Percentiles rank a stretch among this genome's conserved stretches.
These are phyloP conservation scores for Paramecium sexaurelia DNA, from an alignment of 73 alveolate genomes.

Conservation along the genomic window DNA sequence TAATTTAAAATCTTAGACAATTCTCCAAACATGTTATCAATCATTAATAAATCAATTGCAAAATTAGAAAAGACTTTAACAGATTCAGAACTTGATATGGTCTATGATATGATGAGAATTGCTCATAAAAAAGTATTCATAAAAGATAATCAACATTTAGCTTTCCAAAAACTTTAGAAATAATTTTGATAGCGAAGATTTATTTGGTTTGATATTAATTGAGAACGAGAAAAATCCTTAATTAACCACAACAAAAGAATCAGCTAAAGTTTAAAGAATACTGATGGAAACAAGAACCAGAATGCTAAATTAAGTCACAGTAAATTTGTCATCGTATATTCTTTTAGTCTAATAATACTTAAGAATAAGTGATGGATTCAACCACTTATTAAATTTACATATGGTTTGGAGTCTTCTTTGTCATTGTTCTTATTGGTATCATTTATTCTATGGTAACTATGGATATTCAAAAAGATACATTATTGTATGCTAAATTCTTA, in stretches of 20 bases:
- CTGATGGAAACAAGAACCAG: conserved; percentile 59
- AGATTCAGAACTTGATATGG: conserved; percentile 2
- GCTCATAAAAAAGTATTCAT: conserved; percentile 36
- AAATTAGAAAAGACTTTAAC: conserved; percentile 24
- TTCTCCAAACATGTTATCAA: conserved; percentile 6
- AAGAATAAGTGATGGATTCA: not conserved
- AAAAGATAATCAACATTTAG: not conserved
- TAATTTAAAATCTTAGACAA: not conserved
- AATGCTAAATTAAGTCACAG: conserved; percentile 37
- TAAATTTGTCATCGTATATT: not conserved
- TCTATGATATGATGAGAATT: conserved; percentile 60
- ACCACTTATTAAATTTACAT: conserved; percentile 26
- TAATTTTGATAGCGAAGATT: conserved; percentile 20
- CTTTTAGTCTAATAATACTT: not conserved
- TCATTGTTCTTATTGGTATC: not conserved
- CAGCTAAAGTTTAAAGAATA: conserved; percentile 41
- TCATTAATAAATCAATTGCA: conserved; percentile 51
- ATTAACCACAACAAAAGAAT: conserved; percentile 44
- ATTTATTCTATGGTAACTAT: conserved; percentile 41
- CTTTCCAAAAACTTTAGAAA: conserved; percentile 19
- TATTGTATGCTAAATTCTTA: conserved; percentile 47
- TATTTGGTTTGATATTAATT: conserved; percentile 21
- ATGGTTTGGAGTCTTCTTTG: conserved; percentile 56
- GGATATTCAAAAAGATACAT: conserved; percentile 54
- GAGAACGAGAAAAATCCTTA: conserved; percentile 33